Base-by-base conservation (phyloP, 2,329 filamentous ascomycete genomes). In the Coleophoma eucalyptorum region DNA sequence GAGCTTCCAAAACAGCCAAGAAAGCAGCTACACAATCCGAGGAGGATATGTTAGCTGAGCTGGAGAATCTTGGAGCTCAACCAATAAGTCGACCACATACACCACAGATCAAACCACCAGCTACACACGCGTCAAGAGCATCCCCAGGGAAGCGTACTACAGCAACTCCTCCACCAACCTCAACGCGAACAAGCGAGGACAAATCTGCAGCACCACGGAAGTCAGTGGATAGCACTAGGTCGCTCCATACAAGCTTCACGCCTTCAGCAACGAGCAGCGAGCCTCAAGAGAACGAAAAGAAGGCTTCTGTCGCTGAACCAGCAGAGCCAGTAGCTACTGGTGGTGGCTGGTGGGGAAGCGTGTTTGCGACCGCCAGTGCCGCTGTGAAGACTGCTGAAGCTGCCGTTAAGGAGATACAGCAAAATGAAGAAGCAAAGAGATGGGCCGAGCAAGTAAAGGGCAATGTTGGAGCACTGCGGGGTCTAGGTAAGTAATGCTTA, bases 361-460 rank as follows among this genome's bases (percentile, higher is more conserved):
- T 97, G 48, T 80, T 94, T 62, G 89, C 89, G 40, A 91, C 91
- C 34, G 80, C 73, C 21, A 74, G 64, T 57, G 86, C 88, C n/a
- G 89, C 87, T 21, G 84, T 95, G 71, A 96, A 95, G 75, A 90
- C 93, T 68, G 93, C 94, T 43, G 92, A 97, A 71, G 90, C 87
- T 7, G 87, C 92, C 1, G 92, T 96, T 57, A 96, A 93, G 67
- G 90, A 97, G 69, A 92, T 99, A 44, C 90, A 96, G 68, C 87
- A 94, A 66, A 97, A 96, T 63, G 91, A 97, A 66, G 94, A 99
- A 69, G 94, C 93, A 47, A 92, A 93, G 74, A 89, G 90, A 68
- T 99, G 93, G 91, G 90, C 92, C 1, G 89, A 96, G 48, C 93
- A 97, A 67, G 88, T 97, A 50, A 86, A 86, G 64, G 92, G 91